These are phyloP conservation scores for Gymnopilus dilepis DNA, from an alignment of 768 basidiomycete genomes.

Conservation along the genomic window DNA sequence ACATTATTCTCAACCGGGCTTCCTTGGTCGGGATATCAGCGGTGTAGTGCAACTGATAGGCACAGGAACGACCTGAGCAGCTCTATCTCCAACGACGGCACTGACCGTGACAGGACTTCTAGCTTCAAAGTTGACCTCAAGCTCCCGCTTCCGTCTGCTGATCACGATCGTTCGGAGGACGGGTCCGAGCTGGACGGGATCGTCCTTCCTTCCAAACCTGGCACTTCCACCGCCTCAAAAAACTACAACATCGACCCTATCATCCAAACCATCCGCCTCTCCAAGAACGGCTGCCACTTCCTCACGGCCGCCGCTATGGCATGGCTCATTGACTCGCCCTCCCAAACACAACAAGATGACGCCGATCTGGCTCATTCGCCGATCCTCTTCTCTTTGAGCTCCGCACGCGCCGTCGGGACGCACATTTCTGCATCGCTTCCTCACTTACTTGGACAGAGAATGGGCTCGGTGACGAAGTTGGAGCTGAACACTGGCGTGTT, in stretches of 20 bases:
- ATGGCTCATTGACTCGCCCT: slow-evolving; percentile 28
- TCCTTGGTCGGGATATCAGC: too few species aligned
- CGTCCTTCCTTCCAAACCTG: neutral
- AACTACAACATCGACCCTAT: too few species aligned
- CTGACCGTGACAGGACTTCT: neutral
- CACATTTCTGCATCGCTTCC: slow-evolving; percentile 27
- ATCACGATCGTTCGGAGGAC: neutral
- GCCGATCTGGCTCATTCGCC: neutral
- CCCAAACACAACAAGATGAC: neutral
- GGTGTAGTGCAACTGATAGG: too few species aligned
- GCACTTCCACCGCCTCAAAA: neutral
- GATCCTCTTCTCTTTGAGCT: slow-evolving; percentile 30
- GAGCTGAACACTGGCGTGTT: slow-evolving; percentile 38
- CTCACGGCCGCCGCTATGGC: slow-evolving; percentile 9
- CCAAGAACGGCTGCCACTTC: slow-evolving; percentile 23
- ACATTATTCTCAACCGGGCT: neutral
- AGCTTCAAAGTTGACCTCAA: neutral
- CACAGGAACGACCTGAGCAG: neutral
- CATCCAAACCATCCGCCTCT: slow-evolving; percentile 16
- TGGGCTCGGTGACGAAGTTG: slow-evolving; percentile 29
- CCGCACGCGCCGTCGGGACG: slow-evolving; percentile 26
- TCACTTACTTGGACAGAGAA: slow-evolving; percentile 26
- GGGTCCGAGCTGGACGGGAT: neutral
- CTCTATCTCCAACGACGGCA: too few species aligned
- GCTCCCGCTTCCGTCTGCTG: neutral